Evolutionary conservation across 139 green algal genomes (phyloP).

Genomic region (Marvania coccoides): DNA sequence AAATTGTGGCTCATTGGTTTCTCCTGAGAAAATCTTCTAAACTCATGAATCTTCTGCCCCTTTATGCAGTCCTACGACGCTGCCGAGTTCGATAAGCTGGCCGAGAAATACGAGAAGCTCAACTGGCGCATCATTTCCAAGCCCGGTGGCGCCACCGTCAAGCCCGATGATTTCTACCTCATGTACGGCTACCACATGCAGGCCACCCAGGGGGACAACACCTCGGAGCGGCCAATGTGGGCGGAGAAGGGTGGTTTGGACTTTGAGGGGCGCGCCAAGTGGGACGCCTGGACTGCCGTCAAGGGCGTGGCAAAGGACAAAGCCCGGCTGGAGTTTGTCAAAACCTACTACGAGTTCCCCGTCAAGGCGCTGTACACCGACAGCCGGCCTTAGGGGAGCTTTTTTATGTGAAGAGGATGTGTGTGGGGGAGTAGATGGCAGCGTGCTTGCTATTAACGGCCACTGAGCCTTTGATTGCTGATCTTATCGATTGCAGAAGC

Average conservation of each 20-base stretch:
- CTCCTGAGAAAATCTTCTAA: background rate
- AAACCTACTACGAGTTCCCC: constrained; percentile 70
- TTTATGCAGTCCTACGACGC: constrained; percentile 51
- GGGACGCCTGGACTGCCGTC: constrained; percentile 74
- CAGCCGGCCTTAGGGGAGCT: constrained; percentile 3
- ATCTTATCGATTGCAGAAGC: no score
- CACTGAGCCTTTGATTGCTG: no score
- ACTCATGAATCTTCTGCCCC: background rate
- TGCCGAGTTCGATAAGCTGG: constrained; percentile 53
- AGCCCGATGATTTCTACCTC: constrained; percentile 72
- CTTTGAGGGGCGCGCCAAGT: constrained; percentile 79
- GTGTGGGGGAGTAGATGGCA: no score
- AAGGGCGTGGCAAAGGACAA: constrained; percentile 57
- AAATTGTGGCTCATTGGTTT: background rate
- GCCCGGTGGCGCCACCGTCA: constrained; percentile 80
- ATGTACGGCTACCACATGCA: constrained; percentile 62
- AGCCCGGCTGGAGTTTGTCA: constrained; percentile 70
- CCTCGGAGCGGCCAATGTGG: constrained; percentile 80
- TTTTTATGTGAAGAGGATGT: background rate
- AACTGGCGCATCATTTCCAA: constrained; percentile 86
- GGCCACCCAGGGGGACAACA: constrained; percentile 70
- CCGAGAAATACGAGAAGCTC: constrained; percentile 66
- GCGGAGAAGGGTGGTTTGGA: constrained; percentile 88
- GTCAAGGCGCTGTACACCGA: constrained; percentile 66
- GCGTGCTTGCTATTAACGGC: no score